A percentile compares a stretch with the other conserved stretches of the same genome.
Evolutionary conservation across 306 rosid species (phyloP).

Genomic region (barrel medic (Medicago truncatula)): DNA sequence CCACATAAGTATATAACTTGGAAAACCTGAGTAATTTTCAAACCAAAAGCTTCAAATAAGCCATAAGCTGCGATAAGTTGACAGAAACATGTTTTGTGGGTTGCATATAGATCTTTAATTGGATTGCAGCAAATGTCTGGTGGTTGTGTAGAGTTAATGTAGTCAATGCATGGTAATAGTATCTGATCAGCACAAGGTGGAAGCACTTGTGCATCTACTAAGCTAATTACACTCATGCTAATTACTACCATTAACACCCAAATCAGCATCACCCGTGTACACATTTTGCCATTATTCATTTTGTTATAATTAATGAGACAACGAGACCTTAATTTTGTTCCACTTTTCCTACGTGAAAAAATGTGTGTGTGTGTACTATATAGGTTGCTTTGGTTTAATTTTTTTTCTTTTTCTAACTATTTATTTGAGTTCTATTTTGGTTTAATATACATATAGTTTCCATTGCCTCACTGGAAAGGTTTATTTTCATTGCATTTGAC

Average conservation of each 20-base stretch:
- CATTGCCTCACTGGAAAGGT: background rate
- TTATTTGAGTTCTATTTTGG: background rate
- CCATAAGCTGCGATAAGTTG: conserved; percentile 41
- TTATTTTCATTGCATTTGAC: background rate
- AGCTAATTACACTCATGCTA: background rate
- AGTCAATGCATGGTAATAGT: conserved; percentile 41
- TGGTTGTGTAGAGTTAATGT: conserved; percentile 48
- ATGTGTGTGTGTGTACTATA: too few relatives aligned
- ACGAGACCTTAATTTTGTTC: background rate
- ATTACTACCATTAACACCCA: background rate
- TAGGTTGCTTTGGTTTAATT: background rate
- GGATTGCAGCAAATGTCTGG: conserved; percentile 58
- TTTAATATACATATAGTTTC: background rate
- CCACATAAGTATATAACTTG: conserved; percentile 53
- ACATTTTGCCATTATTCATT: background rate
- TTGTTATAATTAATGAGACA: background rate
- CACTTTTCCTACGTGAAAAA: background rate
- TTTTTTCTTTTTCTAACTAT: too few relatives aligned
- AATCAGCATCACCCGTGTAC: background rate
- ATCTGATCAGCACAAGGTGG: background rate
- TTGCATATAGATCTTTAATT: conserved; percentile 42
- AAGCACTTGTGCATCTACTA: conserved; percentile 10
- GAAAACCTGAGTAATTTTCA: conserved; percentile 39
- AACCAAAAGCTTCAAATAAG: conserved; percentile 22
- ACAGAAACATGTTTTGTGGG: conserved; percentile 62